phyloP scores from a whole-genome alignment of 352 stramenopile genomes.

The Phytophthora pistaciae region DNA sequence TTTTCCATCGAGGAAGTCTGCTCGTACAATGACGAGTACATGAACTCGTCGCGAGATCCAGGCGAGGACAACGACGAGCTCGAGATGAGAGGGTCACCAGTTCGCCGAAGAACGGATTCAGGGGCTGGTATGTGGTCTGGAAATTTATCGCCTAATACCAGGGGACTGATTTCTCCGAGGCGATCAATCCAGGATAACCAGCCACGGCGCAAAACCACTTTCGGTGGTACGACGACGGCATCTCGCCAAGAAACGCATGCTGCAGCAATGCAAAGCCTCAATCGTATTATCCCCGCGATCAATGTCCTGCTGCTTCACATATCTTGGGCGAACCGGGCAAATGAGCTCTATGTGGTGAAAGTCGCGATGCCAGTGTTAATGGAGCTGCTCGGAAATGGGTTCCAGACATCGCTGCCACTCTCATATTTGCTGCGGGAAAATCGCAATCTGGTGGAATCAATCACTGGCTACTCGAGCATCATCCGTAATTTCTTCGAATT shows the following conservation, averaged over 20 bases:
- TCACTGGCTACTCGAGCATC: slow-evolving; percentile 65
- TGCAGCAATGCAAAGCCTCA: slow-evolving; percentile 60
- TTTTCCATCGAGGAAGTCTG: slow-evolving; percentile 69
- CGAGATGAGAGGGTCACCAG: slow-evolving; percentile 31
- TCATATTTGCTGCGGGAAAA: slow-evolving; percentile 78
- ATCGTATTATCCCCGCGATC: slow-evolving; percentile 61
- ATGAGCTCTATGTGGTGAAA: slow-evolving; percentile 68
- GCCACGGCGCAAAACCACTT: slow-evolving; percentile 39
- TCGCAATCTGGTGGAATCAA: slow-evolving; percentile 78
- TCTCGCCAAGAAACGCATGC: slow-evolving; percentile 42
- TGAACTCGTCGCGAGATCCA: slow-evolving; percentile 31
- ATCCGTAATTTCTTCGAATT: slow-evolving; percentile 78
- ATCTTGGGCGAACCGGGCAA: slow-evolving; percentile 62
- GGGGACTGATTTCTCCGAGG: slow-evolving; percentile 30
- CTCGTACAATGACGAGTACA: slow-evolving; percentile 58
- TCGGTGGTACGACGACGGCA: slow-evolving; percentile 7
- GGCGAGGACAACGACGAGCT: slow-evolving; percentile 36
- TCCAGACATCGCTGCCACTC: slow-evolving; percentile 72
- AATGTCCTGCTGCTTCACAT: slow-evolving; percentile 73
- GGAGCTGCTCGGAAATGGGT: slow-evolving; percentile 77
- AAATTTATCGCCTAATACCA: slow-evolving; percentile 13
- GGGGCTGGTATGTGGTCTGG: slow-evolving; percentile 2
- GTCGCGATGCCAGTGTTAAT: slow-evolving; percentile 70
- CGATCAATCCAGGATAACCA: slow-evolving; percentile 36
- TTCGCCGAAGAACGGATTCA: slow-evolving; percentile 27